These are phyloP conservation scores for Trametes meyenii DNA, from an alignment of 768 basidiomycete genomes.

Conservation along the genomic window DNA sequence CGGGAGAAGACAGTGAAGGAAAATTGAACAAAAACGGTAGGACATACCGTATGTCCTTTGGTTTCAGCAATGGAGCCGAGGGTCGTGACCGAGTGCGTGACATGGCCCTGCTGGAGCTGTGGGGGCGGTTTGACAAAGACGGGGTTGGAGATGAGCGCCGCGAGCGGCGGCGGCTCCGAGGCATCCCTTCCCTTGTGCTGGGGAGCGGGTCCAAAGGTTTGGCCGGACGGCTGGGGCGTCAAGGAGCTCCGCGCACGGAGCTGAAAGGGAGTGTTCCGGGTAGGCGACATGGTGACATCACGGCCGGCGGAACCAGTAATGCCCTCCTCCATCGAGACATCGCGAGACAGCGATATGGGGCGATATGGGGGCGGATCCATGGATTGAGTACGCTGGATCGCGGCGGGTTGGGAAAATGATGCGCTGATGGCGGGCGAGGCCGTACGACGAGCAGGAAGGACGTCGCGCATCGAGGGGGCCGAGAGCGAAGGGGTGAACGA, in stretches of 20 bases:
- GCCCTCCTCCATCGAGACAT: slow-evolving; percentile 47
- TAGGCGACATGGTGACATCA: slow-evolving; percentile 52
- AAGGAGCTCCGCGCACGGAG: slow-evolving; percentile 70
- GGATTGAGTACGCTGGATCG: slow-evolving; percentile 64
- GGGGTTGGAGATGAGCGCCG: slow-evolving; percentile 63
- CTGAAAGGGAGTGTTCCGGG: slow-evolving; percentile 42
- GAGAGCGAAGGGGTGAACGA: slow-evolving; percentile 23
- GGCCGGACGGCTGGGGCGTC: slow-evolving; percentile 64
- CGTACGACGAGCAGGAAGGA: slow-evolving; percentile 16
- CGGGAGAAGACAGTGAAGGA: neutral
- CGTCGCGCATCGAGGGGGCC: slow-evolving; percentile 13
- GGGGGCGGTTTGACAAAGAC: slow-evolving; percentile 68
- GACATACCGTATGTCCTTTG: slow-evolving; percentile 21
- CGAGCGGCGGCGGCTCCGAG: slow-evolving; percentile 73
- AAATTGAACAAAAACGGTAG: neutral
- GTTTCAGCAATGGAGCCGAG: slow-evolving; percentile 31
- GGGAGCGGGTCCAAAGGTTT: slow-evolving; percentile 46
- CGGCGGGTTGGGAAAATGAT: slow-evolving; percentile 11
- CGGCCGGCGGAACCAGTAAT: slow-evolving; percentile 36
- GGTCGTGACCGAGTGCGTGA: slow-evolving; percentile 24
- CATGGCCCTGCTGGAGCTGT: slow-evolving; percentile 13
- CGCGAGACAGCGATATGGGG: slow-evolving; percentile 41
- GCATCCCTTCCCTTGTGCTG: slow-evolving; percentile 48
- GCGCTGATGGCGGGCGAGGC: slow-evolving; percentile 24
- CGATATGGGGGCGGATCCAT: slow-evolving; percentile 55